Evolutionary conservation across 805 yeast genomes (phyloP).

Genomic region (Cyberlindnera mrakii): DNA sequence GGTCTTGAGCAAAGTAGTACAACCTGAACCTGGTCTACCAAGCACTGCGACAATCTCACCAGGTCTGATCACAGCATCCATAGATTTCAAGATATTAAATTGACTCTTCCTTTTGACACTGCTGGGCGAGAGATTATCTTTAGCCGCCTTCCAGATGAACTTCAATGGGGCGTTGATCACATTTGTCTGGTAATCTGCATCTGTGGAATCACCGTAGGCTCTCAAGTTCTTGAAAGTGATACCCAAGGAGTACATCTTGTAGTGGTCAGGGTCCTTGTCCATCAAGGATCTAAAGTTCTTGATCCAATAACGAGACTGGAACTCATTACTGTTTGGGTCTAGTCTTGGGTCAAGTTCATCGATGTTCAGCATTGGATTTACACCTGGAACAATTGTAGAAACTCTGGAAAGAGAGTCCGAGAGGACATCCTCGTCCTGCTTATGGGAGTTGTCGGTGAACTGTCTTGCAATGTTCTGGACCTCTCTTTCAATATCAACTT

Average conservation of each 20-base stretch:
- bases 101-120: constrained; percentile 22
- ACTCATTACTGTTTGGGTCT: constrained; percentile 53
- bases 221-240: constrained; percentile 52
- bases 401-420: constrained; percentile 12
- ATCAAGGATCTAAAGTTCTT: constrained; percentile 47
- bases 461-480: constrained; percentile 20
- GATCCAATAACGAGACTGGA: constrained; percentile 58
- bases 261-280: constrained; percentile 54
- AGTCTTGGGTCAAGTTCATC: constrained; percentile 35
- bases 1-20: constrained; percentile 55
- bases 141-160: too few relatives aligned
- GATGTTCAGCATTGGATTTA: constrained; percentile 27
- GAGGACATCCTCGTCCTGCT: background rate
- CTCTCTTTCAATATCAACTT: background rate
- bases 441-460: constrained; percentile 16
- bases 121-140: constrained; percentile 16
- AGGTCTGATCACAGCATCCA: constrained; percentile 53
- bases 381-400: constrained; percentile 31
- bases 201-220: constrained; percentile 55
- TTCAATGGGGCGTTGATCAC: constrained; percentile 39
- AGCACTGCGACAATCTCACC: constrained; percentile 69
- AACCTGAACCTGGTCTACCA: constrained; percentile 78
- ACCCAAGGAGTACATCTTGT: constrained; percentile 50
- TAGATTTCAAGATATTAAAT: constrained; percentile 43
- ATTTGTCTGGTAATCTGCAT: constrained; percentile 62